Percentiles rank a stretch among this genome's conserved stretches.
phyloP scores from a whole-genome alignment of 2,329 filamentous ascomycete genomes.

The Zasmidium citrigriseum region DNA sequence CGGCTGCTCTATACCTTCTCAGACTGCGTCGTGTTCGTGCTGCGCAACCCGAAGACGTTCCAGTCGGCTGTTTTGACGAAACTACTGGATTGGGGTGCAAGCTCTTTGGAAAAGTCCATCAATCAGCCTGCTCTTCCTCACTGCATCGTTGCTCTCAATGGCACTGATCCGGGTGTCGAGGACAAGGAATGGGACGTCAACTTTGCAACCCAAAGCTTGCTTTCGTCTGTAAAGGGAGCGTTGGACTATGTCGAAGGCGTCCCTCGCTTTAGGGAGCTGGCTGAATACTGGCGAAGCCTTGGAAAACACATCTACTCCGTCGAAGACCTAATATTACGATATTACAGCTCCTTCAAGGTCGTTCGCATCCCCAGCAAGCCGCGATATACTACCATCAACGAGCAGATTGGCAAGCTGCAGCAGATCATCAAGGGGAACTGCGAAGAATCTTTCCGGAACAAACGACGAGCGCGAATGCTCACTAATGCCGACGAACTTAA shows the following conservation, averaged over 20 bases:
- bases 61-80: conserved; percentile 37
- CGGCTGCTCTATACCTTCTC: conserved; percentile 47
- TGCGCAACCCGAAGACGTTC: conserved; percentile 41
- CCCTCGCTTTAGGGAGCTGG: conserved; percentile 40
- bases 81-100: conserved; percentile 54
- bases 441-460: conserved; percentile 43
- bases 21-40: conserved; percentile 46
- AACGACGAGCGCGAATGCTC: conserved; percentile 50
- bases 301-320: conserved; percentile 47
- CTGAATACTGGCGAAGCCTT: conserved; percentile 44
- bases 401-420: conserved; percentile 51
- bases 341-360: conserved; percentile 52
- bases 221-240: conserved; percentile 33
- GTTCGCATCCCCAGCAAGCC: conserved; percentile 51
- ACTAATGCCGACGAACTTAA: conserved; percentile 50
- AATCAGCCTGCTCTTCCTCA: conserved; percentile 59
- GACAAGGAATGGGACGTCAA: conserved; percentile 37
- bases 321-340: conserved; percentile 50
- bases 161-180: conserved; percentile 34
- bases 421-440: conserved; percentile 44
- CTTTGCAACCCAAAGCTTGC: conserved; percentile 35
- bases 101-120: conserved; percentile 54
- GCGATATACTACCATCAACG: conserved; percentile 50
- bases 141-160: conserved; percentile 53
- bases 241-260: conserved; percentile 35